Conservation (phyloP, 2,329 filamentous ascomycete genomes). For the Alternaria consortialis region DNA sequence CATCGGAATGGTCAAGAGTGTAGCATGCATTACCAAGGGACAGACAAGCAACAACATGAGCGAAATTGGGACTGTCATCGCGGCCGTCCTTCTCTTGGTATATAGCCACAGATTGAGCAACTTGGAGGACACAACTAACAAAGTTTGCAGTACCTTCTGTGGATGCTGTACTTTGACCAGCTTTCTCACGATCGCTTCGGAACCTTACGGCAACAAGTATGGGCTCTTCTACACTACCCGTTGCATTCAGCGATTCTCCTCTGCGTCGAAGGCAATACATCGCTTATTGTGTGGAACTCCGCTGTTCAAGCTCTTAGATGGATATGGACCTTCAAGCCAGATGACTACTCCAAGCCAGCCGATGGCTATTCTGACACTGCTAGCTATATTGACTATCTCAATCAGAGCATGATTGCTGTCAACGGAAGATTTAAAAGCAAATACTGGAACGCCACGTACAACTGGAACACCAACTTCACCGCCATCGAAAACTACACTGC, state of each 20-base stretch:
- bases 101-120: neutral
- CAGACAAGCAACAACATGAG: constrained; percentile 28
- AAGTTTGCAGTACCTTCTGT: constrained; percentile 58
- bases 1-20: constrained; percentile 61
- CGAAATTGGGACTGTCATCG: constrained; percentile 33
- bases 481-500: constrained; percentile 31
- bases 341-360: constrained; percentile 24
- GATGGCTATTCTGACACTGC: constrained; percentile 21
- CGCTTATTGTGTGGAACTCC: constrained; percentile 36
- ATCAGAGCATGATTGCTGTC: constrained; percentile 30
- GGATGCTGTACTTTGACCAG: constrained; percentile 68
- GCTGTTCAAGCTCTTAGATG: constrained; percentile 34
- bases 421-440: constrained; percentile 30
- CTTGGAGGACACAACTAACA: too few relatives aligned
- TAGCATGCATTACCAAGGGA: constrained; percentile 35
- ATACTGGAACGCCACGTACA: constrained; percentile 30
- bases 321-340: constrained; percentile 29
- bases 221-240: constrained; percentile 66
- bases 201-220: constrained; percentile 64
- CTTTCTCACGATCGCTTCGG: constrained; percentile 58
- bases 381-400: constrained; percentile 23
- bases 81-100: constrained; percentile 29
- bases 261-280: constrained; percentile 63
- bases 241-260: constrained; percentile 69
- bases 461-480: constrained; percentile 35